Percentiles rank a stretch among this genome's conserved stretches.
These are phyloP conservation scores for Mychonastes homosphaera DNA, from an alignment of 139 green algal species.

Conservation along the genomic window DNA sequence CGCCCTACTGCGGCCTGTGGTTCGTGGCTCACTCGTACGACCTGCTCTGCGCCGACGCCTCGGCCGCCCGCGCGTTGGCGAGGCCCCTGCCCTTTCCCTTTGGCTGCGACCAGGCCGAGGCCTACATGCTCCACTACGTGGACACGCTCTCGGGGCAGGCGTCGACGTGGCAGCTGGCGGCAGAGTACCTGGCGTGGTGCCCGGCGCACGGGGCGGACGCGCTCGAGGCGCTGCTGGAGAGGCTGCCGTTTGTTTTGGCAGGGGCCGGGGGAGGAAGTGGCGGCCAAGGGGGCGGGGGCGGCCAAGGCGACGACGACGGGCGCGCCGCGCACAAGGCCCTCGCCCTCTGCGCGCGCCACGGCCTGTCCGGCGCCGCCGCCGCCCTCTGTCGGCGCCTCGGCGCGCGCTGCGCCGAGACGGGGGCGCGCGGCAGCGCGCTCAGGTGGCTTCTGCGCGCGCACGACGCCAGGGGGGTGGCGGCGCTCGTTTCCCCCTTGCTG, in stretches of 20 bases:
- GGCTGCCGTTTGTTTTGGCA: constrained; percentile 30
- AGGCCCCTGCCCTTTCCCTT: constrained; percentile 31
- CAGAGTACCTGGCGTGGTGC: constrained; percentile 57
- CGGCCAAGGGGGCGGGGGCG: no score
- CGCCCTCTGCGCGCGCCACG: constrained; percentile 21
- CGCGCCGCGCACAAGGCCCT: constrained; percentile 25
- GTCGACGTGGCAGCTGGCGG: constrained; percentile 36
- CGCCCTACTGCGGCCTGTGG: constrained; percentile 28
- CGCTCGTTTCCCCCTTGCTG: constrained; percentile 23
- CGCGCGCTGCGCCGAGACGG: constrained; percentile 21
- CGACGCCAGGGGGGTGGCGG: constrained; percentile 23
- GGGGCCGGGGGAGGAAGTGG: constrained; percentile 10
- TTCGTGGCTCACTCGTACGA: constrained; percentile 56
- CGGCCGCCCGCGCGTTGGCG: constrained; percentile 17
- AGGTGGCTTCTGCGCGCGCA: constrained; percentile 24
- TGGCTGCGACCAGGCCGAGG: constrained; percentile 38
- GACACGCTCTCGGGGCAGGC: constrained; percentile 23
- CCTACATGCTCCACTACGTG: constrained; percentile 38
- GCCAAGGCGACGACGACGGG: constrained; percentile 13
- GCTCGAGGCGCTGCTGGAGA: constrained; percentile 39
- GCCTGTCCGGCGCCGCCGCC: constrained; percentile 17
- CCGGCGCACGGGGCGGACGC: constrained; percentile 39
- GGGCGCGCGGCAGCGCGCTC: constrained; percentile 18
- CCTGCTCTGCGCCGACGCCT: constrained; percentile 32
- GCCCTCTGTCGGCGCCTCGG: constrained; percentile 24